A percentile compares a stretch with the other conserved stretches of the same genome.
phyloP scores from a whole-genome alignment of 352 stramenopile species.

The Phytopythium montanum region DNA sequence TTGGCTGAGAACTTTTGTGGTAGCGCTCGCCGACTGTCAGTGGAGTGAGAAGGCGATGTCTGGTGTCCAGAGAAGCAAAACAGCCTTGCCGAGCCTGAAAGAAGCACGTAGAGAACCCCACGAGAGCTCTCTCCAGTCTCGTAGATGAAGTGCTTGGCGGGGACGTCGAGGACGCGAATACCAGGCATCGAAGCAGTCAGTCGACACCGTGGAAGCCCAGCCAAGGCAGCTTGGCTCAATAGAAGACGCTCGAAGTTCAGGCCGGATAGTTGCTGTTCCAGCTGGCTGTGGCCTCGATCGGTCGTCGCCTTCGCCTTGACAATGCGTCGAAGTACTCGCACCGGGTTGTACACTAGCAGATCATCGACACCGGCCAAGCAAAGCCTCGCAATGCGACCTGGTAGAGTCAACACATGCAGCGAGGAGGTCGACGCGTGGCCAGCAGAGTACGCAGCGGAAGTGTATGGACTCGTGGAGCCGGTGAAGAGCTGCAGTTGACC shows the following conservation, averaged over 20 bases:
- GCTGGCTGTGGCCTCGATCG: neutral
- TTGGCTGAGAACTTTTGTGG: neutral
- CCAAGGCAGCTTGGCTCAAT: conserved; percentile 14
- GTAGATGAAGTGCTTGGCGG: conserved; percentile 20
- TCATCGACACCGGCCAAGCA: conserved; percentile 29
- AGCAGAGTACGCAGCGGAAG: conserved; percentile 30
- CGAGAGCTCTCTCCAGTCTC: conserved; percentile 19
- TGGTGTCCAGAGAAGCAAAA: conserved; percentile 8
- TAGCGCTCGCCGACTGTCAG: neutral
- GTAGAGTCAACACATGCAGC: conserved; percentile 27
- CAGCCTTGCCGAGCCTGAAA: conserved; percentile 16
- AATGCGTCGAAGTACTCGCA: conserved; percentile 29
- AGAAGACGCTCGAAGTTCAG: conserved; percentile 19
- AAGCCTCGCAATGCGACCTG: conserved; percentile 19
- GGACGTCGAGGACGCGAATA: conserved; percentile 17
- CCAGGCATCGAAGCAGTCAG: conserved; percentile 9
- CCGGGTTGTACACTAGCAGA: conserved; percentile 36
- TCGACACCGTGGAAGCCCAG: conserved; percentile 19
- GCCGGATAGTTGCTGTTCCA: conserved; percentile 1
- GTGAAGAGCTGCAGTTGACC: conserved; percentile 41
- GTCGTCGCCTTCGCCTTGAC: conserved; percentile 12
- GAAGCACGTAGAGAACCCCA: conserved; percentile 14
- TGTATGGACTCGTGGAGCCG: conserved; percentile 27
- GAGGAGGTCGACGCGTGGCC: neutral
- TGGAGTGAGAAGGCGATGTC: neutral